Conservation (phyloP, 2,329 filamentous ascomycete species). For the Cercospora sp. region DNA sequence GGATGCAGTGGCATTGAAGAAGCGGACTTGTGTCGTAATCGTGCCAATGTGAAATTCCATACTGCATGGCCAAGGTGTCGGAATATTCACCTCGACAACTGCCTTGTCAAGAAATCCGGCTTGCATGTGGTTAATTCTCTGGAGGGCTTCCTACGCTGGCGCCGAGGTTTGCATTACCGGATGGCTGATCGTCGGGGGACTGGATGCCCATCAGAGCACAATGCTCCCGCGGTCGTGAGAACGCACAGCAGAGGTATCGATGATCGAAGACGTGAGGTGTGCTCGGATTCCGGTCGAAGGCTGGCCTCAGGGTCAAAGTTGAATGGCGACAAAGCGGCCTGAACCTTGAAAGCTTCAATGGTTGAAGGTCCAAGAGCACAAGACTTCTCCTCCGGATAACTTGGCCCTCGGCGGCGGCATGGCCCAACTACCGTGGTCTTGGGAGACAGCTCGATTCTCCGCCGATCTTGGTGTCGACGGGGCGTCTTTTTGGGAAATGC, state of each 20-base stretch:
- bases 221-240: background rate
- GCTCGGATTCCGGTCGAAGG: background rate
- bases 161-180: background rate
- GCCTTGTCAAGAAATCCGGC: background rate
- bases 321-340: background rate
- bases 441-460: background rate
- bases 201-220: background rate
- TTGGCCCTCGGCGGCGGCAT: background rate
- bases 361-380: background rate
- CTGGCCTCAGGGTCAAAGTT: background rate
- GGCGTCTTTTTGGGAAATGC: background rate
- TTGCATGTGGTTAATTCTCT: background rate
- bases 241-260: background rate
- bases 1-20: background rate
- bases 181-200: background rate
- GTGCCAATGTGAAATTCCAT: background rate
- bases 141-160: background rate
- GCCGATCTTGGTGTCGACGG: background rate
- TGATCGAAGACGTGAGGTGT: slow-evolving; percentile 1
- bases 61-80: background rate
- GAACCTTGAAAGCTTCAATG: background rate
- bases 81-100: background rate
- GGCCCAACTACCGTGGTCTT: background rate
- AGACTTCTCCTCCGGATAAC: background rate
- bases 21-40: background rate